Percentiles rank a stretch among this genome's conserved stretches.
Evolutionary conservation across 2,329 filamentous ascomycete species (phyloP).

Genomic region (Epichloe festucae): DNA sequence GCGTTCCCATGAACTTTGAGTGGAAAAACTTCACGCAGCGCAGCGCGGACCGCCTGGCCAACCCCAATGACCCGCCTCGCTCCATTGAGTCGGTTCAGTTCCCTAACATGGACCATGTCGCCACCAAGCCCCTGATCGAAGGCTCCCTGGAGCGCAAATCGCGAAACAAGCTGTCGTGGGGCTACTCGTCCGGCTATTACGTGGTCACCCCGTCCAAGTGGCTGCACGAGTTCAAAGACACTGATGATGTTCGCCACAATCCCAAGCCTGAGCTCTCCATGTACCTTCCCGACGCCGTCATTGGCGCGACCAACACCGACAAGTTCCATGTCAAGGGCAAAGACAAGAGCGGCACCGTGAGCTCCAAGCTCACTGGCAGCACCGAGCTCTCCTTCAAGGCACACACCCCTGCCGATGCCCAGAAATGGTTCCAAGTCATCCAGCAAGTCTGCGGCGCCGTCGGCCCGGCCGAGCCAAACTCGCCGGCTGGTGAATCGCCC

Average conservation of each 20-base stretch:
- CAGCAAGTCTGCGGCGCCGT: conserved; percentile 42
- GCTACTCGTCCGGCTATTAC: conserved; percentile 74
- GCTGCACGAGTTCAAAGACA: conserved; percentile 92
- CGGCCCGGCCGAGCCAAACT: conserved; percentile 22
- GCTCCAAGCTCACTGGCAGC: conserved; percentile 65
- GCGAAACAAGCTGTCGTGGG: conserved; percentile 66
- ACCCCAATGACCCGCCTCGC: conserved; percentile 62
- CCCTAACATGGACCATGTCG: conserved; percentile 73
- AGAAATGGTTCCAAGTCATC: conserved; percentile 75
- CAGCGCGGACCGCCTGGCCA: conserved; percentile 59
- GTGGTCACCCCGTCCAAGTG: conserved; percentile 80
- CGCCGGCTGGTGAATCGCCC: conserved; percentile 6
- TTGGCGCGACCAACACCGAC: conserved; percentile 57
- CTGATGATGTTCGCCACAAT: conserved; percentile 58
- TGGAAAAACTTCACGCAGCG: conserved; percentile 76
- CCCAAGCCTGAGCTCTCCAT: conserved; percentile 77
- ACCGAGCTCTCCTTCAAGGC: conserved; percentile 84
- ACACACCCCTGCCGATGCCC: conserved; percentile 63
- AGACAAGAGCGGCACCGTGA: conserved; percentile 68
- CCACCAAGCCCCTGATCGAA: conserved; percentile 74
- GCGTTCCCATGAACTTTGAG: conserved; percentile 74
- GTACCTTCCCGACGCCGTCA: conserved; percentile 78
- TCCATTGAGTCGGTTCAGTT: conserved; percentile 64
- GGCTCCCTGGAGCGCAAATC: conserved; percentile 84
- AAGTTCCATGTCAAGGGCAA: conserved; percentile 97